Percentiles rank a stretch among this genome's conserved stretches.
Evolutionary conservation across 805 yeast genomes (phyloP).

Genomic region (Spathaspora sp.): DNA sequence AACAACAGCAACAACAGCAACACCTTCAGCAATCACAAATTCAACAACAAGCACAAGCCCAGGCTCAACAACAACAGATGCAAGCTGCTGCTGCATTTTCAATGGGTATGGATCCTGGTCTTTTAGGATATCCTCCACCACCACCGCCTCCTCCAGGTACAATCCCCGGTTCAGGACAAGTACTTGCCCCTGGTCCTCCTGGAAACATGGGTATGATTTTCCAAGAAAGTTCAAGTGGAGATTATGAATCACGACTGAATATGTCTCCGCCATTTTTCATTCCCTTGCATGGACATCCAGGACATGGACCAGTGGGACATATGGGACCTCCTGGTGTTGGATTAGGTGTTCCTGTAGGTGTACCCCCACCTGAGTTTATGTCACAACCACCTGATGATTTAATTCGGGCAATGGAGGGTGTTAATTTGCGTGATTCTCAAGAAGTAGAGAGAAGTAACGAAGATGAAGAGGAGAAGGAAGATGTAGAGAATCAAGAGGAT

Average conservation of each 20-base stretch:
- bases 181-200: neutral
- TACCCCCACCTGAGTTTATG: neutral
- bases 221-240: neutral
- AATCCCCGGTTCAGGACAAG: neutral
- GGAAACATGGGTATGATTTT: neutral
- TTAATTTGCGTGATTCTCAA: slow-evolving; percentile 2
- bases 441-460: neutral
- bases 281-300: slow-evolving; percentile 1
- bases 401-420: slow-evolving; percentile 4
- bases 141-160: slow-evolving; percentile 1
- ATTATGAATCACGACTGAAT: neutral
- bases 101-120: slow-evolving; percentile 38
- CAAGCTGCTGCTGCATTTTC: slow-evolving; percentile 36
- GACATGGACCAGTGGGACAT: neutral
- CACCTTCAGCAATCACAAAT: slow-evolving; percentile 30
- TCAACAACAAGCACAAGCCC: slow-evolving; percentile 26
- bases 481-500: neutral
- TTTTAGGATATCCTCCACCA: slow-evolving; percentile 16
- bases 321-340: slow-evolving; percentile 1
- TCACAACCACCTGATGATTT: slow-evolving; percentile 6
- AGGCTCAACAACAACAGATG: slow-evolving; percentile 28
- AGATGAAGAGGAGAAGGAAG: neutral
- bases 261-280: neutral
- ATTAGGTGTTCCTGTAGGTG: slow-evolving; percentile 1
- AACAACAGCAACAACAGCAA: slow-evolving; percentile 21